Percentiles rank a stretch among this genome's conserved stretches.
Evolutionary conservation across 2,329 filamentous ascomycete genomes (phyloP).

Genomic region (Xylaria hypoxylon): DNA sequence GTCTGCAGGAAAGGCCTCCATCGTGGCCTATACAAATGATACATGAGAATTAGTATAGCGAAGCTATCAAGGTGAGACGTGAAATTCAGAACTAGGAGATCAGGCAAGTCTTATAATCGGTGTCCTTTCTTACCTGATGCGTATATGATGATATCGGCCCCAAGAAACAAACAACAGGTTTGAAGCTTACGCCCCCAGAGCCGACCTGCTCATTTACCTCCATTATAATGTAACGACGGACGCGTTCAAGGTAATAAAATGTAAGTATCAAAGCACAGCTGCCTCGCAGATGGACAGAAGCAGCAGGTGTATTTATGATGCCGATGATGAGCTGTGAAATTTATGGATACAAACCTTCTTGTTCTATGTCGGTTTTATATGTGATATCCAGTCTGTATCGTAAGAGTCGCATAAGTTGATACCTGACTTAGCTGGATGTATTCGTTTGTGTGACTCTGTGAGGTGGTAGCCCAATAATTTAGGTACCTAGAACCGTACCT

Average conservation of each 20-base stretch:
- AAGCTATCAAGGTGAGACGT: slow-evolving; percentile 34
- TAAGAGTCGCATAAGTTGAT: background rate
- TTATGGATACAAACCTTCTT: background rate
- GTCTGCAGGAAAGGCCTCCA: slow-evolving; percentile 61
- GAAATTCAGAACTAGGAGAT: background rate
- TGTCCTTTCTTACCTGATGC: slow-evolving; percentile 58
- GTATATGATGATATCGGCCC: slow-evolving; percentile 63
- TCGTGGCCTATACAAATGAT: slow-evolving; percentile 55
- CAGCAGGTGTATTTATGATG: background rate
- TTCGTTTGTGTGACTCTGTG: background rate
- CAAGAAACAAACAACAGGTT: slow-evolving; percentile 62
- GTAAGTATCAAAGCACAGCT: background rate
- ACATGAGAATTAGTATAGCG: background rate
- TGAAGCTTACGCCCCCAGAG: slow-evolving; percentile 38
- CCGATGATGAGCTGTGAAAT: background rate
- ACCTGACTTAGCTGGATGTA: too few relatives aligned
- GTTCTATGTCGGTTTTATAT: background rate
- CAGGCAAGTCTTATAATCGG: background rate
- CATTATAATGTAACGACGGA: slow-evolving; percentile 32
- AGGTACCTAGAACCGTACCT: too few relatives aligned
- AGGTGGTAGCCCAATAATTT: background rate
- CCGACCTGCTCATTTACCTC: slow-evolving; percentile 24
- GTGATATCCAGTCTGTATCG: background rate
- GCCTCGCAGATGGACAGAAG: background rate
- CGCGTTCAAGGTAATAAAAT: background rate